Evolutionary conservation across 441 rosid genomes (phyloP).

Genomic region (Eruca vesicaria): DNA sequence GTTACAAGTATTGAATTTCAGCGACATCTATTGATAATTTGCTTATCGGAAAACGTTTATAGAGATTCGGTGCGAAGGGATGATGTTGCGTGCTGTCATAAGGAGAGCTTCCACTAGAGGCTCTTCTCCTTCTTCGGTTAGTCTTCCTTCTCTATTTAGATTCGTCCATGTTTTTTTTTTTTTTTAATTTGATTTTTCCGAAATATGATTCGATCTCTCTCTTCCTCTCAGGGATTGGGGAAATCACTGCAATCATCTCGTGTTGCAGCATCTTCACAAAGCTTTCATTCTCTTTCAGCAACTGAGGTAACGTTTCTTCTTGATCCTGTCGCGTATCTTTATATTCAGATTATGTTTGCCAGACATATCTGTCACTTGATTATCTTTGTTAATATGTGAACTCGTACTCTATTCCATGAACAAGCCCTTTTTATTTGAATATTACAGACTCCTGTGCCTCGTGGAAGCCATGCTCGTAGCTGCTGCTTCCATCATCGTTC

Average conservation of each 20-base stretch:
- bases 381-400: not conserved
- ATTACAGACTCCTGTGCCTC: conserved; percentile 47
- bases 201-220: not conserved
- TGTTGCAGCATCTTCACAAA: conserved; percentile 41
- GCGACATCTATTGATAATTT: conserved; percentile 7
- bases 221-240: conserved; percentile 42
- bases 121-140: conserved; percentile 59
- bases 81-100: conserved; percentile 69
- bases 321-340: not conserved
- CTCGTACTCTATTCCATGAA: not conserved
- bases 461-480: conserved; percentile 44
- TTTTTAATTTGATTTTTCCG: not conserved
- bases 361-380: too few species aligned
- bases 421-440: not conserved
- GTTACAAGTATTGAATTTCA: conserved; percentile 20
- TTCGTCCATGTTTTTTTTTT: not conserved
- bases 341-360: too few species aligned
- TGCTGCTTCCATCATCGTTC: conserved; percentile 50
- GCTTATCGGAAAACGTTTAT: not conserved
- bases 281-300: conserved; percentile 45
- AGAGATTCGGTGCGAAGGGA: conserved; percentile 32
- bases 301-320: conserved; percentile 40
- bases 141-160: conserved; percentile 9
- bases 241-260: conserved; percentile 44
- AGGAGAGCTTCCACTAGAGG: conserved; percentile 57